Evolutionary conservation across 257 asterid species (phyloP), one percentile per base, ranked within the genome.

Genomic region (Solanum gracilifrons): DNA sequence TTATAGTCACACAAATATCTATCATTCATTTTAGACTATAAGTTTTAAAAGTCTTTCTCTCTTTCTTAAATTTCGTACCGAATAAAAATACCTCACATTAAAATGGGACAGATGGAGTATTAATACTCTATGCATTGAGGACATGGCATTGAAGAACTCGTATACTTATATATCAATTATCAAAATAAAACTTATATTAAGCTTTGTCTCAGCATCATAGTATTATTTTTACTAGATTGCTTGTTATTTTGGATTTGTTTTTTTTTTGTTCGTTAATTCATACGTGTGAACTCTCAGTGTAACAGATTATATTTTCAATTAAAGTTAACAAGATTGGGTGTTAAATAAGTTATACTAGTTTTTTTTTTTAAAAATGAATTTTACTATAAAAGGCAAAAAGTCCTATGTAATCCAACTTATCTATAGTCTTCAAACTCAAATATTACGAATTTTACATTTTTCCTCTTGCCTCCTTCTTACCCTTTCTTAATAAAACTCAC

Each of bases 1-100:
- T 41, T 41, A 41, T 41, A 41, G 1, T 41, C 46, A 41, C 13
- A 41, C 13, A 41, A 41, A 41, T 41, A 3, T 41, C 46, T 41
- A 41, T 41, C 46, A 41, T 41, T 41, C 46, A 41, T 41, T 41
- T 41, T 41, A 41, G 46, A 41, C 13, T 41, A 41, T 13, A 41
- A 41, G 0, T 41, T 41, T 41, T 41, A 41, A 41, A 10, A 41
- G 4, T 41, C 46, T 41, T 41, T 41, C 13, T 41, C 13, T 41
- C 13, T 41, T 41, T 0, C 4, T 41, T 41, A 41, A 41, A 10
- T 41, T 41, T 0, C 1, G 46, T 41, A 0, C 0, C 46, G 5
- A 41, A 0, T 41, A 41, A 41, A 41, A 41, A 41, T 39, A 3
- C 0, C 46, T 41, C 46, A 41, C 46, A 41, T 41, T 37, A 10